phyloP scores from a whole-genome alignment of 1,284 basidiomycete species.

The Cutaneotrichosporon mucoides region DNA sequence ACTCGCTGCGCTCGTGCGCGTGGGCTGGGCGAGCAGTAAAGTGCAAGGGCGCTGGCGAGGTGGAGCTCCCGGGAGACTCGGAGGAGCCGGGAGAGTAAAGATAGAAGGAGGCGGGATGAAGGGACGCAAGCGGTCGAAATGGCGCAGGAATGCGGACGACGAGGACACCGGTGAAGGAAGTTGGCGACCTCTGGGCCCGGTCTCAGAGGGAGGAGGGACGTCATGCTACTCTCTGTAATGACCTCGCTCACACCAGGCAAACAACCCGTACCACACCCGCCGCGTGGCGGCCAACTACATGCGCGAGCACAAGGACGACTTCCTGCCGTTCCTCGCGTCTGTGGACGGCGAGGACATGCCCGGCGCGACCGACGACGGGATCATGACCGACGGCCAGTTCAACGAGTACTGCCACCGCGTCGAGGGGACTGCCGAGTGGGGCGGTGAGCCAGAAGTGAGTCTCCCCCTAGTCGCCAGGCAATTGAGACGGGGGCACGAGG shows the following conservation, averaged over 20 bases:
- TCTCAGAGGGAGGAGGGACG: too few relatives aligned
- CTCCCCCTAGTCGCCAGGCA: background rate
- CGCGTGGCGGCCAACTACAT: constrained; percentile 77
- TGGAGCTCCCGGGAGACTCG: too few relatives aligned
- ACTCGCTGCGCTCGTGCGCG: too few relatives aligned
- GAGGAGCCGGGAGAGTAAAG: background rate
- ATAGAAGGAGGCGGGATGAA: too few relatives aligned
- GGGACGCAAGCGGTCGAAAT: background rate
- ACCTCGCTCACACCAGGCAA: constrained; percentile 17
- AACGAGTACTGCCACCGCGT: constrained; percentile 74
- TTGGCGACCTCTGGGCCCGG: too few relatives aligned
- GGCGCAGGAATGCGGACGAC: background rate
- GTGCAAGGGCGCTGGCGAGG: too few relatives aligned
- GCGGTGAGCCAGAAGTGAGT: constrained; percentile 84
- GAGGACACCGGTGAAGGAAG: too few relatives aligned
- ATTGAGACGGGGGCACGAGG: too few relatives aligned
- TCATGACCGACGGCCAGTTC: constrained; percentile 70
- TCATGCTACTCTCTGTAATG: too few relatives aligned
- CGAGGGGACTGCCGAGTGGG: constrained; percentile 83
- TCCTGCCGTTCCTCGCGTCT: constrained; percentile 87
- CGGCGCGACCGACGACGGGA: constrained; percentile 63
- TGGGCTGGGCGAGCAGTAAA: too few relatives aligned
- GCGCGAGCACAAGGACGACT: constrained; percentile 77
- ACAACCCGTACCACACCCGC: constrained; percentile 54
- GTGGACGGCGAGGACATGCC: constrained; percentile 68